Percentiles rank a stretch among this genome's conserved stretches.
Conservation (phyloP, 345 rosid genomes). For the Pistacia integerrima region DNA sequence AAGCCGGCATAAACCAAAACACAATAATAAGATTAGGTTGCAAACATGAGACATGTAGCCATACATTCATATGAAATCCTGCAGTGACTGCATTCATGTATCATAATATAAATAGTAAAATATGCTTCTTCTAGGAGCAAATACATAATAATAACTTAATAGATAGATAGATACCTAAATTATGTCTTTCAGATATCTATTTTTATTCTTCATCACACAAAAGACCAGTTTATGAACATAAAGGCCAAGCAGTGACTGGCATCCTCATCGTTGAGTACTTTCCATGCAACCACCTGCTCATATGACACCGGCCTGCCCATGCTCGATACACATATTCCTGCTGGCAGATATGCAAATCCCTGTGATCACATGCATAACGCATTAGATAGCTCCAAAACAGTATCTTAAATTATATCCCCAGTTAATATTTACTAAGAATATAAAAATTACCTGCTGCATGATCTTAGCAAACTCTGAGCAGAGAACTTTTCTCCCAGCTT, state of each 20-base stretch:
- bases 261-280: conserved; percentile 76
- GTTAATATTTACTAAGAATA: neutral
- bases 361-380: conserved; percentile 16
- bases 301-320: conserved; percentile 88
- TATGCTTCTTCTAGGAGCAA: conserved; percentile 15
- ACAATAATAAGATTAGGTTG: too few relatives aligned
- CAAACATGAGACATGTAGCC: neutral
- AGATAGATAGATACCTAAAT: conserved; percentile 16
- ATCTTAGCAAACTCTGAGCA: conserved; percentile 85
- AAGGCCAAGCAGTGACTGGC: conserved; percentile 76
- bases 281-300: conserved; percentile 85
- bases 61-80: conserved; percentile 18
- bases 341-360: conserved; percentile 77
- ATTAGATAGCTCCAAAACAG: neutral
- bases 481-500: conserved; percentile 70
- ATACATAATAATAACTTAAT: conserved; percentile 12
- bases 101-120: conserved; percentile 3
- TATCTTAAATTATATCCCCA: neutral
- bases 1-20: too few relatives aligned
- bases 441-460: conserved; percentile 77
- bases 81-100: conserved; percentile 10
- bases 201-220: conserved; percentile 46
- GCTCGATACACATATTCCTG: conserved; percentile 82
- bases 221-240: conserved; percentile 89
- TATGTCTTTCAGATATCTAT: conserved; percentile 5